Conservation (phyloP, 306 rosid genomes). For the Prunus fruticosa region DNA sequence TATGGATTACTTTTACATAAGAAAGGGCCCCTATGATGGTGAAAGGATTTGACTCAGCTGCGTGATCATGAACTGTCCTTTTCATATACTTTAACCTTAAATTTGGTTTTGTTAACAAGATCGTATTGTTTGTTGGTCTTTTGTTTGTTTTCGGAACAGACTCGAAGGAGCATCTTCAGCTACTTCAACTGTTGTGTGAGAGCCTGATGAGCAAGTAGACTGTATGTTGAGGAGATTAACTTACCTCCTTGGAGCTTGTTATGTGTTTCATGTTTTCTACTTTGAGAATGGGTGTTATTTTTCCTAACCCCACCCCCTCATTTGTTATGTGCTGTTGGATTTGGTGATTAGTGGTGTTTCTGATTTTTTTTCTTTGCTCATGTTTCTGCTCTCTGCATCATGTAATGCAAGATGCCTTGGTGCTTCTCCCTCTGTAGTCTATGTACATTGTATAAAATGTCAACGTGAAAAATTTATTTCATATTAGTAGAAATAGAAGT, state of each 20-base stretch:
- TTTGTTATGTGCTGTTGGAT: slow-evolving; percentile 1
- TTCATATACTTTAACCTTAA: neutral
- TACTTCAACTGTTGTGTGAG: slow-evolving; percentile 90
- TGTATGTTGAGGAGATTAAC: too few species aligned
- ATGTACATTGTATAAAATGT: neutral
- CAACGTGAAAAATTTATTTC: too few species aligned
- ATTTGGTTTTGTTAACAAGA: neutral
- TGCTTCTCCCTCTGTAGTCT: neutral
- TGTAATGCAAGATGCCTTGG: neutral
- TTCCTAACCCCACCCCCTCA: neutral
- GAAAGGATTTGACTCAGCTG: neutral
- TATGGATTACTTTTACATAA: too few species aligned
- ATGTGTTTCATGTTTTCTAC: neutral
- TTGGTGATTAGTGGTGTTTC: slow-evolving; percentile 3
- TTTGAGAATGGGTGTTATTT: neutral
- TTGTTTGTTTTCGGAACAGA: slow-evolving; percentile 29
- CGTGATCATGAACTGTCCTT: neutral
- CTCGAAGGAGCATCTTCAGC: slow-evolving; percentile 75
- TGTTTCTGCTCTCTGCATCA: neutral
- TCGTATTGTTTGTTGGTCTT: too few species aligned
- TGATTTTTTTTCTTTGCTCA: neutral
- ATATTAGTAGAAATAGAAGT: too few species aligned
- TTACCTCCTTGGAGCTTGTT: neutral
- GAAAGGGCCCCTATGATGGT: neutral
- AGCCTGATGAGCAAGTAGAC: slow-evolving; percentile 47